phyloP scores from a whole-genome alignment of 208 protist genomes.

The Porcisia hertigi region DNA sequence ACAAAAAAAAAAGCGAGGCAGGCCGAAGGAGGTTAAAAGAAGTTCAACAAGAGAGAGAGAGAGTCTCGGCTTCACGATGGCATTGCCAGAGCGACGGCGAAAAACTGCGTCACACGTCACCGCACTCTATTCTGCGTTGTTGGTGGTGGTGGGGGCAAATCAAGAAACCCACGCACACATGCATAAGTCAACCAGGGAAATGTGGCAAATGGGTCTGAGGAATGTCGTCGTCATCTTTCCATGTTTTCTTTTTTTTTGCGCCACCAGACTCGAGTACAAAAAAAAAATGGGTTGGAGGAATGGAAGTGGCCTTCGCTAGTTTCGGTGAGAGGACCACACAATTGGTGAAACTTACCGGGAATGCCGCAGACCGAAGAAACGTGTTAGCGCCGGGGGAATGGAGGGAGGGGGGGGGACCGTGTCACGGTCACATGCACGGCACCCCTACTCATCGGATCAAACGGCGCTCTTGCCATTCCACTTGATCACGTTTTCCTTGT shows the following conservation, averaged over 20 bases:
- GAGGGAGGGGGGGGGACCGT: no score
- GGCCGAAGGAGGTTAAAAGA: background rate
- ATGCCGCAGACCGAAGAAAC: background rate
- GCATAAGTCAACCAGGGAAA: background rate
- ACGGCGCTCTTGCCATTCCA: conserved; percentile 86
- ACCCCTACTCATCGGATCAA: conserved; percentile 17
- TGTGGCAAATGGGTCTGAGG: background rate
- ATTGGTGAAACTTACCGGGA: background rate
- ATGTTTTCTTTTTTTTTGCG: background rate
- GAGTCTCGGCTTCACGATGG: background rate
- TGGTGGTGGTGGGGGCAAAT: no score
- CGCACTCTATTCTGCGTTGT: background rate
- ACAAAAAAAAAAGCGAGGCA: background rate
- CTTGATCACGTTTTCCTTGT: conserved; percentile 85
- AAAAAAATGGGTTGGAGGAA: background rate
- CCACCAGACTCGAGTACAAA: background rate
- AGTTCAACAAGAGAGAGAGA: background rate
- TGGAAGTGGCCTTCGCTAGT: background rate
- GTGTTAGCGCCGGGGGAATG: background rate
- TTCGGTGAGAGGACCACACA: background rate
- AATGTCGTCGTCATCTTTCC: no score
- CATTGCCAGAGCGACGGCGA: background rate
- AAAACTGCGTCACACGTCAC: background rate
- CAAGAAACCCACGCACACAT: background rate
- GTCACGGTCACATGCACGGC: no score